Conservation (phyloP, 1,139 yeast genomes). For the Geotrichum citri-aurantii region DNA sequence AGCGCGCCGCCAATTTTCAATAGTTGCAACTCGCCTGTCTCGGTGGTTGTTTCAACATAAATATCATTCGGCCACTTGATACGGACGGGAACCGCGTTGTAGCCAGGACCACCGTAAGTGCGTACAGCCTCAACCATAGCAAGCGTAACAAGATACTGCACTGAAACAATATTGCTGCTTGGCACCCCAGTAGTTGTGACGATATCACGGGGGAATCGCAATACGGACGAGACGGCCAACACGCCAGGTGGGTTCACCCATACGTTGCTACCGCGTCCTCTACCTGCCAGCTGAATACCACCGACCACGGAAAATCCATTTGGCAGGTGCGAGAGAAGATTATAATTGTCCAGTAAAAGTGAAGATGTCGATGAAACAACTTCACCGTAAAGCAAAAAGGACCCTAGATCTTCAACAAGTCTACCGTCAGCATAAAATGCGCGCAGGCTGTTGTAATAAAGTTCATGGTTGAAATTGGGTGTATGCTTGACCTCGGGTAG, state of each 20-base stretch:
- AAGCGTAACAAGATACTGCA: slow-evolving; percentile 79
- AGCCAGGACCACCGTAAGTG: slow-evolving; percentile 54
- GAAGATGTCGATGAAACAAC: slow-evolving; percentile 86
- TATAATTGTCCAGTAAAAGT: slow-evolving; percentile 65
- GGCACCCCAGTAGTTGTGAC: slow-evolving; percentile 18
- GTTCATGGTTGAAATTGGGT: slow-evolving; percentile 63
- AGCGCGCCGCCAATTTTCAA: slow-evolving; percentile 80
- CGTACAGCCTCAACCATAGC: slow-evolving; percentile 77
- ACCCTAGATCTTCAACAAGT: slow-evolving; percentile 45
- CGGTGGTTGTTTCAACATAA: slow-evolving; percentile 62
- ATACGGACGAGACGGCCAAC: slow-evolving; percentile 68
- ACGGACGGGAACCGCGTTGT: slow-evolving; percentile 54
- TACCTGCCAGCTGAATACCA: slow-evolving; percentile 79
- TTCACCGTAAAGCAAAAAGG: slow-evolving; percentile 69
- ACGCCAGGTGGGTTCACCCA: slow-evolving; percentile 97
- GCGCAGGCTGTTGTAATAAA: slow-evolving; percentile 49
- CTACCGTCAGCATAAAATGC: slow-evolving; percentile 30
- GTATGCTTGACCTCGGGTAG: slow-evolving; percentile 46
- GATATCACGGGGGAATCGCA: slow-evolving; percentile 54
- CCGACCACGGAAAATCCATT: slow-evolving; percentile 68
- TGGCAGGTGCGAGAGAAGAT: slow-evolving; percentile 54
- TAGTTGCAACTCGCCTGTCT: slow-evolving; percentile 40
- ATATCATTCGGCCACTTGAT: slow-evolving; percentile 98
- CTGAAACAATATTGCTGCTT: slow-evolving; percentile 43
- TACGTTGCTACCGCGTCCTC: slow-evolving; percentile 90